These are phyloP conservation scores for Aechmea fasciata DNA, from an alignment of 176 grass and related monocot genomes.

Conservation along the genomic window DNA sequence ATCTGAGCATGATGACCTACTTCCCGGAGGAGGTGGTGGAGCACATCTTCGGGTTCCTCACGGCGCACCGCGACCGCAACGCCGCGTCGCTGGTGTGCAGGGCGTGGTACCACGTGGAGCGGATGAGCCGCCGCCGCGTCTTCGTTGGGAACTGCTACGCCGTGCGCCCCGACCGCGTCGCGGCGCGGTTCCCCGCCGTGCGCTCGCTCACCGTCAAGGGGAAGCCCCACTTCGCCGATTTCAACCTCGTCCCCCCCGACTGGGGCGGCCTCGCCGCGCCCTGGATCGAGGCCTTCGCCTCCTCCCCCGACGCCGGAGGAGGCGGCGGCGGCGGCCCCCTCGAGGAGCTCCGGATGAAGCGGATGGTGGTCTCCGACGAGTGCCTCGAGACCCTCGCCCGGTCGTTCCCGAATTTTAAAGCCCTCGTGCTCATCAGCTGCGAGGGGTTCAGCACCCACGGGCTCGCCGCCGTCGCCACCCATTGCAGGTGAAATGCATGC, in stretches of 20 bases:
- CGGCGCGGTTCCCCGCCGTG: conserved; percentile 39
- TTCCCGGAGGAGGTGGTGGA: conserved; percentile 86
- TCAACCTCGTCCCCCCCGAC: conserved; percentile 61
- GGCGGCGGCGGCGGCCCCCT: conserved; percentile 22
- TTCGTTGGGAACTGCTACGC: conserved; percentile 83
- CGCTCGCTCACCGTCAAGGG: conserved; percentile 50
- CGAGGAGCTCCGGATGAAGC: conserved; percentile 75
- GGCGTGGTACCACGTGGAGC: conserved; percentile 64
- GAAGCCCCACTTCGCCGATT: conserved; percentile 76
- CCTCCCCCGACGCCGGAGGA: no score
- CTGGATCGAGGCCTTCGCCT: conserved; percentile 47
- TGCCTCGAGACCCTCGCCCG: conserved; percentile 50
- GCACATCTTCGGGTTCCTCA: conserved; percentile 80
- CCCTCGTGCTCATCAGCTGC: conserved; percentile 58
- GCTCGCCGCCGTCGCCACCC: conserved; percentile 48
- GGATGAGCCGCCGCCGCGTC: conserved; percentile 43
- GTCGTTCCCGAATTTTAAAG: conserved; percentile 52
- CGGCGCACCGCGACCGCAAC: conserved; percentile 50
- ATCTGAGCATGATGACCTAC: conserved; percentile 46
- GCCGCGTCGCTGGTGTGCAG: conserved; percentile 63
- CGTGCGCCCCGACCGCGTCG: conserved; percentile 26
- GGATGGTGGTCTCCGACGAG: conserved; percentile 71
- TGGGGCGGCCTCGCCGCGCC: conserved; percentile 53
- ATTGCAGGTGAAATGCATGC: conserved; percentile 50
- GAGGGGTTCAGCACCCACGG: conserved; percentile 78